Base-by-base conservation (phyloP, 2,329 filamentous ascomycete genomes). In the Massarina eburnea region DNA sequence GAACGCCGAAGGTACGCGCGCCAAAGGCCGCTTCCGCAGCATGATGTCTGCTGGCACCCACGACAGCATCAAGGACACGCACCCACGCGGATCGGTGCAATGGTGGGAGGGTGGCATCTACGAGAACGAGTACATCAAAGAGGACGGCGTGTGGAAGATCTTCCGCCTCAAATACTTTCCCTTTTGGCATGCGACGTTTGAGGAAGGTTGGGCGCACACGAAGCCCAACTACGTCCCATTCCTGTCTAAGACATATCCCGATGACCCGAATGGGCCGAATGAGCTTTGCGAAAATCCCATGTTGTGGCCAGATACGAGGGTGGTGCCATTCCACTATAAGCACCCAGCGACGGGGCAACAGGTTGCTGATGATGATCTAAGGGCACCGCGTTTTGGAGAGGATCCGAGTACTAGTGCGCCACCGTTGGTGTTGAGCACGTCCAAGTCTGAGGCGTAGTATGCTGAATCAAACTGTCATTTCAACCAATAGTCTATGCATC, bases 91-190 rank as follows among this genome's bases (percentile, higher is more conserved):
- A 2, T 72, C 78, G 38, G 70, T 74, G 9, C 79, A 81, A 58
- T 82, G 79, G 79, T 81, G 77, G 75, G 79, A 82, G 60, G 78
- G 79, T 34, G 79, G 79, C 3, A 62, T 81, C 27, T 82, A 82
- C 62, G 78, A 81, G 64, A 82, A 81, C 56, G 78, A 81, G 59
- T 82, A 80, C 60, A 75, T 81, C 65, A 80, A 80, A 62, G 77
- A 81, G 54, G 62, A 76, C 48, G 77, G 77, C 4, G 66, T 73
- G 4, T 82, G 79, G 79, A 79, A 78, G 63, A 72, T 81, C 19
- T 77, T 77, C 61, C 70, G 75, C 26, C 73, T 80, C 49, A 73
- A 77, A 33, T 81, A 81, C 61, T 80, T 80, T 55, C 77, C 79
- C 1, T 81, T 81, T 63, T 82, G 79, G 79, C 79, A 81, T 39